A percentile compares a stretch with the other conserved stretches of the same genome.
Conservation (phyloP, 1,139 yeast genomes). For the Hyphopichia burtonii region DNA sequence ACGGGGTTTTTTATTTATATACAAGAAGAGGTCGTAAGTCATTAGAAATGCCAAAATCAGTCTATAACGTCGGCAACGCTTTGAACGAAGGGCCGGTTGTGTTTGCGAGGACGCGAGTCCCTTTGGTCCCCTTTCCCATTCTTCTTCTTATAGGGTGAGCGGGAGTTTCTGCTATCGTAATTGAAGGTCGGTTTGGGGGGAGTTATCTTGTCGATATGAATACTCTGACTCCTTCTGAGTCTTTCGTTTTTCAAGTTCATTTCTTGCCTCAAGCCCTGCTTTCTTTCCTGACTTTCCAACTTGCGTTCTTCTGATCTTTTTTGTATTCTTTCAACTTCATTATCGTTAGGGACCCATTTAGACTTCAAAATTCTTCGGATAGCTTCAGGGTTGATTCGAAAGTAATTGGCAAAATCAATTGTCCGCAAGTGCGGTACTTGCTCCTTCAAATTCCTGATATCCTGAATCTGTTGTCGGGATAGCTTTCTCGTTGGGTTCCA, state of each 20-base stretch:
- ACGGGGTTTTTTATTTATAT: neutral
- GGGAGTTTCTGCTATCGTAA: neutral
- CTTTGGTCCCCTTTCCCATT: no score
- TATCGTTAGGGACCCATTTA: conserved; percentile 66
- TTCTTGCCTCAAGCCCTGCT: conserved; percentile 4
- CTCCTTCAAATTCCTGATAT: conserved; percentile 55
- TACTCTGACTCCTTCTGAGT: neutral
- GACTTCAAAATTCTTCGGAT: conserved; percentile 76
- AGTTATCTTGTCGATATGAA: neutral
- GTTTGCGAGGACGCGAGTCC: neutral
- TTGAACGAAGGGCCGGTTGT: conserved; percentile 9
- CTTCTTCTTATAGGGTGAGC: neutral
- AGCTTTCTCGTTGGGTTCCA: conserved; percentile 76
- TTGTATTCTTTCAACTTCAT: conserved; percentile 46
- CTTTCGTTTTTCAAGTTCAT: neutral
- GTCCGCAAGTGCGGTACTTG: conserved; percentile 61
- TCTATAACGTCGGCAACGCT: conserved; percentile 17
- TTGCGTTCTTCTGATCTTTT: conserved; percentile 47
- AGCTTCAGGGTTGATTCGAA: conserved; percentile 78
- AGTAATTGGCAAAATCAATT: conserved; percentile 61
- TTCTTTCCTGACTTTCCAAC: conserved; percentile 10
- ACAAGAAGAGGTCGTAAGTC: neutral
- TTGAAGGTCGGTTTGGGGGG: neutral
- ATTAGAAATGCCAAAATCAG: conserved; percentile 3
- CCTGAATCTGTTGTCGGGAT: conserved; percentile 69